Conservation (phyloP, 352 stramenopile genomes). For the Halophytophthora polymorphica region DNA sequence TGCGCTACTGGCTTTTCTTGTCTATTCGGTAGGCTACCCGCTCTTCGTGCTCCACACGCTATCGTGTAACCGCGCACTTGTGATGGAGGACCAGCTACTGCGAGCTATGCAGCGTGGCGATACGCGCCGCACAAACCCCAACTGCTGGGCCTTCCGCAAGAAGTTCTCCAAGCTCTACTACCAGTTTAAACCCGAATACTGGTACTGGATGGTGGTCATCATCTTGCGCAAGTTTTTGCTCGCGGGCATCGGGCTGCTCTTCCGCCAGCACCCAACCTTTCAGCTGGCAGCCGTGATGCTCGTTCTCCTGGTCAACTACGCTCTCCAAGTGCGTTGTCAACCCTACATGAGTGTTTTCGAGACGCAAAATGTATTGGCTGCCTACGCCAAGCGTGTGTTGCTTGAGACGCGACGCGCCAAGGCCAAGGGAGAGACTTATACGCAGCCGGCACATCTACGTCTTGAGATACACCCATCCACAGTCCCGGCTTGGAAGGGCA, state of each 20-base stretch:
- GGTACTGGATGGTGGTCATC: constrained; percentile 82
- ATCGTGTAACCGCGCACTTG: constrained; percentile 43
- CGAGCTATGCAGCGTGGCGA: constrained; percentile 53
- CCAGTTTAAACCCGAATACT: constrained; percentile 81
- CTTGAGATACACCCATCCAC: constrained; percentile 32
- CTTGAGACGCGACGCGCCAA: constrained; percentile 57
- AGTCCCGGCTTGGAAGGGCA: constrained; percentile 34
- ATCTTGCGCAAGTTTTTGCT: constrained; percentile 76
- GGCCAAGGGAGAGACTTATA: constrained; percentile 42
- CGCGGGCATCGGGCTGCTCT: constrained; percentile 61
- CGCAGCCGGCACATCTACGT: constrained; percentile 52
- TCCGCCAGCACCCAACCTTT: constrained; percentile 68
- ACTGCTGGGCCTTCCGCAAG: constrained; percentile 72
- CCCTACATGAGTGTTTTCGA: constrained; percentile 78
- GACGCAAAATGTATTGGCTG: constrained; percentile 53
- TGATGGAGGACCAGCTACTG: constrained; percentile 70
- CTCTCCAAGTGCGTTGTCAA: constrained; percentile 61
- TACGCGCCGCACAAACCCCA: constrained; percentile 60
- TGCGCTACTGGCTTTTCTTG: constrained; percentile 53
- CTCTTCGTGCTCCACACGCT: constrained; percentile 65
- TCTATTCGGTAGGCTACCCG: constrained; percentile 77
- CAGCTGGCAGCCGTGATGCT: constrained; percentile 77
- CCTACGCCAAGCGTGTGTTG: constrained; percentile 44
- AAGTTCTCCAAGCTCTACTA: constrained; percentile 85
- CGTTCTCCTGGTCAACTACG: constrained; percentile 74